These are phyloP conservation scores for Aureobasidium sp. DNA, from an alignment of 2,329 filamentous ascomycete species.

Conservation along the genomic window DNA sequence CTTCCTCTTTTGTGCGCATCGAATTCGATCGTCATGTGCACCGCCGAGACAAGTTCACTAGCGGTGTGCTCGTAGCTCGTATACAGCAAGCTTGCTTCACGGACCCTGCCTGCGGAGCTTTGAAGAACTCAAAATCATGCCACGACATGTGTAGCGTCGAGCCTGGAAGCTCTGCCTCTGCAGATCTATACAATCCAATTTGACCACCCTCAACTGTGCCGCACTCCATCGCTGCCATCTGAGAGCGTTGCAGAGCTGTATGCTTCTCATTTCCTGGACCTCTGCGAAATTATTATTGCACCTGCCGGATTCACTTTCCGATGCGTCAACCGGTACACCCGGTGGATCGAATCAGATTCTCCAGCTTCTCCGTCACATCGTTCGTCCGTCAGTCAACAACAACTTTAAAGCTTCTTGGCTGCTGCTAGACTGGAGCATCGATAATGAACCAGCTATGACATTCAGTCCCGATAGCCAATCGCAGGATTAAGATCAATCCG, in stretches of 20 bases:
- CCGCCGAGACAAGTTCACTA: neutral
- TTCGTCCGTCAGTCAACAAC: neutral
- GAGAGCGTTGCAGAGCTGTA: neutral
- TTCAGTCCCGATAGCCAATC: neutral
- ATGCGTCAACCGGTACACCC: no score
- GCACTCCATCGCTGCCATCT: neutral
- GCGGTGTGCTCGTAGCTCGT: neutral
- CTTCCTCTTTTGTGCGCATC: neutral
- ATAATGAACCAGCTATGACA: neutral
- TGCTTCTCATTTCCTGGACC: neutral
- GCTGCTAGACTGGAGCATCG: neutral
- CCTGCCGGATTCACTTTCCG: neutral
- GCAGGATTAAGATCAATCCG: neutral
- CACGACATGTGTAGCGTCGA: slow-evolving; percentile 4
- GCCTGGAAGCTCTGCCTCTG: neutral
- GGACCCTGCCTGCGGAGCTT: neutral
- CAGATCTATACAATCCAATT: neutral
- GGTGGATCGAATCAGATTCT: neutral
- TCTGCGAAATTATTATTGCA: neutral
- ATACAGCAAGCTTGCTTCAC: neutral
- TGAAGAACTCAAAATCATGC: neutral
- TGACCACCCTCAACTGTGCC: neutral
- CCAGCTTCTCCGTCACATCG: neutral
- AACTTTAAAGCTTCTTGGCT: neutral
- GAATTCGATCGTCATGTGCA: neutral